Base-by-base conservation (phyloP, 176 grass and related monocot species). In the Musa schizocarpa region DNA sequence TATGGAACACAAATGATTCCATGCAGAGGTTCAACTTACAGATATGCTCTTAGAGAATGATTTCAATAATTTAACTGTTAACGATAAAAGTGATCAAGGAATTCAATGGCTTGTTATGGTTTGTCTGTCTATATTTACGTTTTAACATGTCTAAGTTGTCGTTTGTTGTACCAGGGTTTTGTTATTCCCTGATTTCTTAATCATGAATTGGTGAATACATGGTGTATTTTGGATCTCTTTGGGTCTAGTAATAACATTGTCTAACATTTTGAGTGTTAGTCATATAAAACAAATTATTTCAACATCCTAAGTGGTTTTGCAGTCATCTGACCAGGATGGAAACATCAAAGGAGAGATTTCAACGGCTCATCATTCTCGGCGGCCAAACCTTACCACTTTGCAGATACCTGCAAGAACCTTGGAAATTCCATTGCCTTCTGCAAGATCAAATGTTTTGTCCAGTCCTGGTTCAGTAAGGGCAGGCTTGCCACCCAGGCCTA, bases 361-460 rank as follows among this genome's bases (percentile, higher is more conserved):
- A 52, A 68, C 19, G 48, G 53, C 29, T 56, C 71, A 76, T 54
- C 21, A 52, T 83, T 71, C 65, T 55, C 78, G 68, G 68, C 76
- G 71, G 52, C 71, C 76, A 71, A 82, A 87, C 27, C 80, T 87
- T 50, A 49, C 85, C 7, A 89, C 90, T 58, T 80, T 99, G 71
- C 88, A 94, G 79, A 94, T 99, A 87, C 91, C 95, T 77, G 65
- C 75, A n/a, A 86, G 95, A 81, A 89, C 82, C 9, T 48, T 99
- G 72, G 91, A 94, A 72, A 89, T 75, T 68, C 51, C 78, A 69
- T 17, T 78, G 10, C 65, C 78, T 52, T 80, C 70, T 65, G 81
- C 88, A 14, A 86, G 86, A 74, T 79, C 89, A 72, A 87, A 84
- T 68, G 79, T 89, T 74, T 76, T 84, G 14, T 59, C 82, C 17